These are phyloP conservation scores for Fomitopsis pulvina DNA, from an alignment of 768 basidiomycete genomes.

Conservation along the genomic window DNA sequence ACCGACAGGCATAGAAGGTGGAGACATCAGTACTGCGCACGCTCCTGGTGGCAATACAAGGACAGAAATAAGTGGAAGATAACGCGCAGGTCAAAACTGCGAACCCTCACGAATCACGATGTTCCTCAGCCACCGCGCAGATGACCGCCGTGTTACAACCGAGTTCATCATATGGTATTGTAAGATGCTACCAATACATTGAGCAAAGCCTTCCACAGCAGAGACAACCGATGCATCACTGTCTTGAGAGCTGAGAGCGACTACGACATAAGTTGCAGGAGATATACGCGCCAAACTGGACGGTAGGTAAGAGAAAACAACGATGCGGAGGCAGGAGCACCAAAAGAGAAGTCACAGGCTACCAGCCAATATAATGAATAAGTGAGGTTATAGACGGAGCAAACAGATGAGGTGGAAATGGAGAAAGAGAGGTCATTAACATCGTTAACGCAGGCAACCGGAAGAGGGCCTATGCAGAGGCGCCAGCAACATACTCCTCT, in stretches of 20 bases:
- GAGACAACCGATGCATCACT: background rate
- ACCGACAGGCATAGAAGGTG: no score
- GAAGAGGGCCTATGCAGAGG: no score
- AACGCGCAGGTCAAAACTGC: background rate
- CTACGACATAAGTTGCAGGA: background rate
- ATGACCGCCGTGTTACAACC: background rate
- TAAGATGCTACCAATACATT: background rate
- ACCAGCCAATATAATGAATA: background rate
- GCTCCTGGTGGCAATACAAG: no score
- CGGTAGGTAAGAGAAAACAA: background rate
- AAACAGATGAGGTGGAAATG: background rate
- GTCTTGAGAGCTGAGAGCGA: background rate
- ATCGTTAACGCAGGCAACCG: background rate
- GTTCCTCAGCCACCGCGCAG: background rate
- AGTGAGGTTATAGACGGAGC: conserved; percentile 1
- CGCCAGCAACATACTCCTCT: conserved; percentile 9
- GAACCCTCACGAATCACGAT: background rate
- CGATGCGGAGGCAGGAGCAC: background rate
- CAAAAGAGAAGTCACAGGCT: background rate
- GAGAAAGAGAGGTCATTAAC: background rate
- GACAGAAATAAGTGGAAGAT: no score
- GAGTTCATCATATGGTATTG: background rate
- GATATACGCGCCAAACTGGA: background rate
- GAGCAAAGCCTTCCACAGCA: conserved; percentile 1
- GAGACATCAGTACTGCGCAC: no score